These are phyloP conservation scores for Linum trigynum DNA, from an alignment of 345 rosid species.

Conservation along the genomic window DNA sequence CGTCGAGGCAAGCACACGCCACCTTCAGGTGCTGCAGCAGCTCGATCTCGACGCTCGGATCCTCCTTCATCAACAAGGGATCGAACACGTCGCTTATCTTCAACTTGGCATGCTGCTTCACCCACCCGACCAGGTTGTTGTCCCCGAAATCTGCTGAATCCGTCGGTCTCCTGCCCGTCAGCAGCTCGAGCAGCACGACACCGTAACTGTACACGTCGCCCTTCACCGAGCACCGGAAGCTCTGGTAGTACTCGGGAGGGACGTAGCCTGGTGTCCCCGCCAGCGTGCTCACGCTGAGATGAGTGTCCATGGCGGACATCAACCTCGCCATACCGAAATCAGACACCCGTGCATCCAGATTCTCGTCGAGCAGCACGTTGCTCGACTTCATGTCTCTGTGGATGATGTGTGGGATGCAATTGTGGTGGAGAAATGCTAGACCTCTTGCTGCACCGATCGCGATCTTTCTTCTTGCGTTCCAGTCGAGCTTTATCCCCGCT, in stretches of 20 bases:
- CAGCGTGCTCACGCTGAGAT: constrained; percentile 89
- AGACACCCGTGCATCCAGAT: constrained; percentile 84
- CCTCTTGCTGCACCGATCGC: constrained; percentile 93
- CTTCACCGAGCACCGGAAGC: constrained; percentile 71
- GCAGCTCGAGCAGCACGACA: constrained; percentile 83
- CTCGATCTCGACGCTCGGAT: neutral
- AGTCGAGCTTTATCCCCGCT: constrained; percentile 58
- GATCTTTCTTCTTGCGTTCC: constrained; percentile 73
- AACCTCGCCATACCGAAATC: constrained; percentile 99
- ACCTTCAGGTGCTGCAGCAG: constrained; percentile 3
- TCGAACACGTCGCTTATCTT: constrained; percentile 6
- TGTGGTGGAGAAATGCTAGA: constrained; percentile 80
- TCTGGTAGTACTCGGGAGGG: constrained; percentile 97
- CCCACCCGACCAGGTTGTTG: constrained; percentile 26
- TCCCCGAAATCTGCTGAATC: constrained; percentile 98
- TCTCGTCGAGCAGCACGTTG: constrained; percentile 78
- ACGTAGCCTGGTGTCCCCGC: constrained; percentile 98
- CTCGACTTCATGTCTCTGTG: constrained; percentile 98
- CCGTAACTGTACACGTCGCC: constrained; percentile 98
- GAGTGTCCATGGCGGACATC: constrained; percentile 86
- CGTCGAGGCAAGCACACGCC: constrained; percentile 3
- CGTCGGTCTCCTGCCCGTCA: constrained; percentile 84
- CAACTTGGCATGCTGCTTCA: constrained; percentile 9
- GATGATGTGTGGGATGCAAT: constrained; percentile 79
- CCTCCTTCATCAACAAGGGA: neutral